Evolutionary conservation across 257 asterid genomes (phyloP).

Genomic region (Paraleonurus japonicus): DNA sequence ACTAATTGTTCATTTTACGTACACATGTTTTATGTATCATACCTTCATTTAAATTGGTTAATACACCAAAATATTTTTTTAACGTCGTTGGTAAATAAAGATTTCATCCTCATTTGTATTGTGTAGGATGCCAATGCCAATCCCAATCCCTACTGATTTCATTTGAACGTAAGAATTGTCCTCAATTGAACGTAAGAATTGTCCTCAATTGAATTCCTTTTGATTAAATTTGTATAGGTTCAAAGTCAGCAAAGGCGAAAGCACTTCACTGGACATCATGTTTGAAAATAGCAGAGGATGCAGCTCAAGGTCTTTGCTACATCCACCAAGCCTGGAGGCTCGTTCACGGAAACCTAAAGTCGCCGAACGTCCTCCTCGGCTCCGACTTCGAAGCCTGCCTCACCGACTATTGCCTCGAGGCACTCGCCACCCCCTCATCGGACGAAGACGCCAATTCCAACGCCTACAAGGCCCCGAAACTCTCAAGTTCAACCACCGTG

Average conservation of each 20-base stretch:
- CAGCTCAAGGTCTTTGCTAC: constrained; percentile 80
- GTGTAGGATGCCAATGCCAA: background rate
- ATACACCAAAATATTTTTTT: too few species aligned
- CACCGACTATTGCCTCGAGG: constrained; percentile 65
- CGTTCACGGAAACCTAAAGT: constrained; percentile 82
- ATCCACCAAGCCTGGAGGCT: constrained; percentile 98
- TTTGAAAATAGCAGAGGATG: constrained; percentile 74
- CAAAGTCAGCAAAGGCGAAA: constrained; percentile 68
- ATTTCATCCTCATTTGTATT: background rate
- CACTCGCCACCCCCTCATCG: constrained; percentile 23
- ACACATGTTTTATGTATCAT: too few species aligned
- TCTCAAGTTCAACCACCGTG: constrained; percentile 35
- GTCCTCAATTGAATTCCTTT: background rate
- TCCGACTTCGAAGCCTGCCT: constrained; percentile 78
- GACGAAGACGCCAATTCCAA: constrained; percentile 46
- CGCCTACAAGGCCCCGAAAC: constrained; percentile 63
- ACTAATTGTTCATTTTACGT: too few species aligned
- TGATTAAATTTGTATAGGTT: constrained; percentile 29
- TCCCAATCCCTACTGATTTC: background rate
- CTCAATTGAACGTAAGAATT: background rate
- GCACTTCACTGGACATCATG: constrained; percentile 89
- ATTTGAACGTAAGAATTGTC: background rate
- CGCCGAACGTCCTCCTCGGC: constrained; percentile 78
- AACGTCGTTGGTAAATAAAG: background rate
- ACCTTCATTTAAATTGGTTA: too few species aligned